Evolutionary conservation across 2,329 filamentous ascomycete genomes (phyloP).

Genomic region (Stachybotrys echinatus): DNA sequence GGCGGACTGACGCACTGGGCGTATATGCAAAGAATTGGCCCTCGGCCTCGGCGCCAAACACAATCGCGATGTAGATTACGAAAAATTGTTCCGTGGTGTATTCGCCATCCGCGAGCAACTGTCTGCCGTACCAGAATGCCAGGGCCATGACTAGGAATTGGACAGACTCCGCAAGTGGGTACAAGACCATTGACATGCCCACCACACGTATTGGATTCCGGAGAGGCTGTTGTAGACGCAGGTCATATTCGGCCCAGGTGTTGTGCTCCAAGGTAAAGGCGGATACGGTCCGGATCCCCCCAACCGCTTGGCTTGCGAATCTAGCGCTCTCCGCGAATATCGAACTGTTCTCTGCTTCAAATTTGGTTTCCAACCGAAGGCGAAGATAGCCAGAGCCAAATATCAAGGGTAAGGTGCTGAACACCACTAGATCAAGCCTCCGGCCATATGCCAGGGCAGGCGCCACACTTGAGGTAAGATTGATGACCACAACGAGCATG

Average conservation of each 20-base stretch:
- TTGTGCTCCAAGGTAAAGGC: conserved; percentile 1
- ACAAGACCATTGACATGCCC: background rate
- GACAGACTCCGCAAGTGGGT: conserved; percentile 11
- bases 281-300: background rate
- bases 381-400: conserved; percentile 1
- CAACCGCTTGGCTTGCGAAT: background rate
- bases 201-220: conserved; percentile 1
- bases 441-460: background rate
- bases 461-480: conserved; percentile 1
- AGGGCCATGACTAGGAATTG: conserved; percentile 12
- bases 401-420: background rate
- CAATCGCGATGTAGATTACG: conserved; percentile 32
- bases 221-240: conserved; percentile 1
- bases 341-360: background rate
- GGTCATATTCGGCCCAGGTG: background rate
- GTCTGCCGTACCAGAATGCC: conserved; percentile 13
- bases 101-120: conserved; percentile 22
- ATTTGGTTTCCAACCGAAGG: background rate
- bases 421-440: background rate
- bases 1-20: conserved; percentile 2
- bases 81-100: conserved; percentile 32
- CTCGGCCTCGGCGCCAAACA: conserved; percentile 25
- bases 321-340: conserved; percentile 1
- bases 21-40: conserved; percentile 6
- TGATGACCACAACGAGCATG: conserved; percentile 1